phyloP scores from a whole-genome alignment of 1,284 basidiomycete species.

The Neolentinus lepideus region DNA sequence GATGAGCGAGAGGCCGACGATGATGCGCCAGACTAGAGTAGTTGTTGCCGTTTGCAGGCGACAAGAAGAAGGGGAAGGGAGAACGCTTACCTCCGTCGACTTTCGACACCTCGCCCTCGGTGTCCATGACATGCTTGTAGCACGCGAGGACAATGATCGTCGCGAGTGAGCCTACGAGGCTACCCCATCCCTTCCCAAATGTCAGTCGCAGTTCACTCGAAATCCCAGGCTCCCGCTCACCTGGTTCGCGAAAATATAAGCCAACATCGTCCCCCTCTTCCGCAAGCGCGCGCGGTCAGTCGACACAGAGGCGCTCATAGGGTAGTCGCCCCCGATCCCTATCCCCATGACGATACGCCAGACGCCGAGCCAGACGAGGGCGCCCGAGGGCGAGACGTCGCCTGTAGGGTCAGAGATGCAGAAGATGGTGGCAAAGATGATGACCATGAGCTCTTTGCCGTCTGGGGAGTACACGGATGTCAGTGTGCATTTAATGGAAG shows the following conservation, averaged over 20 bases:
- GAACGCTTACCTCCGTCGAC: conserved; percentile 40
- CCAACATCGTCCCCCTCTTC: conserved; percentile 59
- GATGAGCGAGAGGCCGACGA: conserved; percentile 43
- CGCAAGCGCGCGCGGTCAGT: conserved; percentile 64
- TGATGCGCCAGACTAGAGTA: conserved; percentile 38
- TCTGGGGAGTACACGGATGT: conserved; percentile 24
- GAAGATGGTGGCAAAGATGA: conserved; percentile 66
- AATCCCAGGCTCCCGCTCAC: background rate
- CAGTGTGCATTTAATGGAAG: too few species aligned
- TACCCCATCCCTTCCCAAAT: conserved; percentile 52
- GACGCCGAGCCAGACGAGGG: conserved; percentile 52
- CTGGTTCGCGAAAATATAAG: conserved; percentile 72
- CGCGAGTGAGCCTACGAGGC: conserved; percentile 56
- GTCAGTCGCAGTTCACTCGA: background rate
- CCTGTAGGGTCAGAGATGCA: conserved; percentile 43
- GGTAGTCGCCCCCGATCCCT: conserved; percentile 81
- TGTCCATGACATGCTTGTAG: conserved; percentile 62
- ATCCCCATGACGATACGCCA: conserved; percentile 71
- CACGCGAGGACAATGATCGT: conserved; percentile 64
- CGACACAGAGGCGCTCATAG: conserved; percentile 67
- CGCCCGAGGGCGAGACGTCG: conserved; percentile 33
- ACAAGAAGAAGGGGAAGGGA: conserved; percentile 9
- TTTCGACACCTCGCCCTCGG: conserved; percentile 46
- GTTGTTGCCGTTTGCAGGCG: too few species aligned
- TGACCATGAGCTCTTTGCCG: conserved; percentile 76